Evolutionary conservation across 345 rosid genomes (phyloP).

Genomic region (Mangifera indica): DNA sequence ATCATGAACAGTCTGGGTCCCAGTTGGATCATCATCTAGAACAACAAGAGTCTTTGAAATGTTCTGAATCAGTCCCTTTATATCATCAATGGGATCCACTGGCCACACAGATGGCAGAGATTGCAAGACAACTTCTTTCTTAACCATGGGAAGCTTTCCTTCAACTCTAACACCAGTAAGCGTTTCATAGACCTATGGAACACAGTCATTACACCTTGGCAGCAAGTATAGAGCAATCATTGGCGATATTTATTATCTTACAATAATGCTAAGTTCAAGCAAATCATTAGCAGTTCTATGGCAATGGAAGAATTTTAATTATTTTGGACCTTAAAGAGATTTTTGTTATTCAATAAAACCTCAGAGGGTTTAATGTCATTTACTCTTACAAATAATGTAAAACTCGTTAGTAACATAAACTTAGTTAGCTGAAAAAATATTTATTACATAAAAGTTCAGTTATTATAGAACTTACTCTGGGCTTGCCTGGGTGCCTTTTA

Average conservation of each 20-base stretch:
- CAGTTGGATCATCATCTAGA: constrained; percentile 98
- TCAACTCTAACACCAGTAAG: constrained; percentile 81
- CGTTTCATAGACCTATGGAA: constrained; percentile 74
- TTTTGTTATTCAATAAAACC: no score
- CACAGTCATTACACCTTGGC: neutral
- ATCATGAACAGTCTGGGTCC: constrained; percentile 97
- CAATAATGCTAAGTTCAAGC: no score
- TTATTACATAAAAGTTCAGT: no score
- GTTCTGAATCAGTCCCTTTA: constrained; percentile 52
- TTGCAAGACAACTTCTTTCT: constrained; percentile 60
- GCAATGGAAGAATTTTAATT: no score
- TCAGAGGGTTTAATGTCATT: no score
- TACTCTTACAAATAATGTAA: no score
- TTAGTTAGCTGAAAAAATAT: no score
- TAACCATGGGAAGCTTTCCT: constrained; percentile 69
- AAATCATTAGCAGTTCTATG: no score
- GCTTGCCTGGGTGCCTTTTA: no score
- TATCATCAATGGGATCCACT: constrained; percentile 64
- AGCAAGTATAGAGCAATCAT: constrained; percentile 6
- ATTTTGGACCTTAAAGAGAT: no score
- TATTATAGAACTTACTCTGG: no score
- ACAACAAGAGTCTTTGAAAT: constrained; percentile 78
- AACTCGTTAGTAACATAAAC: no score
- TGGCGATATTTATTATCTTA: neutral
- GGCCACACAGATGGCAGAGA: constrained; percentile 93